phyloP scores from a whole-genome alignment of 768 basidiomycete species.

The Termitomyces eurrhizus region DNA sequence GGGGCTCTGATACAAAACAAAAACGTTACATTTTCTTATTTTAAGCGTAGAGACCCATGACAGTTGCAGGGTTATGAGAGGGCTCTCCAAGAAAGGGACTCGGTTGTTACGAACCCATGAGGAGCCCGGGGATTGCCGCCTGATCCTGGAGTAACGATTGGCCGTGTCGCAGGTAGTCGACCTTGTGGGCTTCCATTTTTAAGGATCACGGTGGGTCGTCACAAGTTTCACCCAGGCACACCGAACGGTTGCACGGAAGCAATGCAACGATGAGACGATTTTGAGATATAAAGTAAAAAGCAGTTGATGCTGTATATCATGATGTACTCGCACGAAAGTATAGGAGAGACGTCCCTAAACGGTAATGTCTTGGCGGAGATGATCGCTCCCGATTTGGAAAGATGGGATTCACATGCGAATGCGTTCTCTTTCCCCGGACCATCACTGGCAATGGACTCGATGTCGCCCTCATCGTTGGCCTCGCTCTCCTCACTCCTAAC shows the following conservation, averaged over 20 bases:
- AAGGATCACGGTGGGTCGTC: background rate
- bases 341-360: constrained; percentile 1
- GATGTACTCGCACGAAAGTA: background rate
- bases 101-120: background rate
- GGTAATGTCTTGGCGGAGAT: constrained; percentile 3
- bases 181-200: background rate
- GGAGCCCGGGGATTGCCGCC: background rate
- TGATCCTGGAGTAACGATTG: background rate
- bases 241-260: background rate
- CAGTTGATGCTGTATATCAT: background rate
- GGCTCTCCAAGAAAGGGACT: background rate
- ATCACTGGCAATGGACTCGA: constrained; percentile 16
- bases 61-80: background rate
- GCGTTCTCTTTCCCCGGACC: constrained; percentile 7
- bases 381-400: constrained; percentile 14
- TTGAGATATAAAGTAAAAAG: constrained; percentile 1
- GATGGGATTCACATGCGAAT: constrained; percentile 17
- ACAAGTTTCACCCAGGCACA: constrained; percentile 1
- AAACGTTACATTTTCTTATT: background rate
- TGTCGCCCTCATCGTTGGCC: constrained; percentile 16
- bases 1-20: background rate
- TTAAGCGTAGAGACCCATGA: too few species aligned
- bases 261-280: background rate
- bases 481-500: constrained; percentile 48
- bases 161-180: background rate